phyloP scores from a whole-genome alignment of 78 protist genomes.

The Blattamonas nauphoetae region DNA sequence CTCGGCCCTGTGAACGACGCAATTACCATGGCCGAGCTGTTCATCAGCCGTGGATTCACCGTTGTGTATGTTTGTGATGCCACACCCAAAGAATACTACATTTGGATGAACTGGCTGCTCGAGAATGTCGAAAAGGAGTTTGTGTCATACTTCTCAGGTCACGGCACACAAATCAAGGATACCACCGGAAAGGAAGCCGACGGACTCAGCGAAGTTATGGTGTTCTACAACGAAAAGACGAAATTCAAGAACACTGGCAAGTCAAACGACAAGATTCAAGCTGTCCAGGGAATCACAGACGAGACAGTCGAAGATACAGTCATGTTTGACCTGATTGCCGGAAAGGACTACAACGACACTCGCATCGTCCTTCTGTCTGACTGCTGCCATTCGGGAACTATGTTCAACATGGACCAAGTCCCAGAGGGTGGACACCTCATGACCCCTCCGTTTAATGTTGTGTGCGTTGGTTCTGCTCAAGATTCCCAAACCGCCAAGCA shows the following conservation, averaged over 20 bases:
- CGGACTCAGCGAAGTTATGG: not conserved
- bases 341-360: not conserved
- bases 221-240: not conserved
- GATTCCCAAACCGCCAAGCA: not conserved
- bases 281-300: not conserved
- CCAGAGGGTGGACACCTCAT: not conserved
- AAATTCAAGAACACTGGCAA: not conserved
- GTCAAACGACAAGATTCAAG: not conserved
- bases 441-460: not conserved
- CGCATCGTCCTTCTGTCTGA: not conserved
- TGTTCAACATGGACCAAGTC: not conserved
- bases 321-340: not conserved
- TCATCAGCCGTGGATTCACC: not conserved
- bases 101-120: not conserved
- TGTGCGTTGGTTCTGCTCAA: not conserved
- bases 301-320: not conserved
- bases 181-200: not conserved
- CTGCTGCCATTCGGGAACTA: conserved; percentile 14
- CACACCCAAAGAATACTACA: not conserved
- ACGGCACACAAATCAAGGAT: not conserved
- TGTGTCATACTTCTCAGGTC: not conserved
- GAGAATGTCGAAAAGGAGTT: not conserved
- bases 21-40: not conserved
- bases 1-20: not conserved
- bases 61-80: not conserved